Percentiles rank a stretch among this genome's conserved stretches.
Evolutionary conservation across 148 eudicot genomes (phyloP).

Genomic region (Heliamphora exappendiculata): DNA sequence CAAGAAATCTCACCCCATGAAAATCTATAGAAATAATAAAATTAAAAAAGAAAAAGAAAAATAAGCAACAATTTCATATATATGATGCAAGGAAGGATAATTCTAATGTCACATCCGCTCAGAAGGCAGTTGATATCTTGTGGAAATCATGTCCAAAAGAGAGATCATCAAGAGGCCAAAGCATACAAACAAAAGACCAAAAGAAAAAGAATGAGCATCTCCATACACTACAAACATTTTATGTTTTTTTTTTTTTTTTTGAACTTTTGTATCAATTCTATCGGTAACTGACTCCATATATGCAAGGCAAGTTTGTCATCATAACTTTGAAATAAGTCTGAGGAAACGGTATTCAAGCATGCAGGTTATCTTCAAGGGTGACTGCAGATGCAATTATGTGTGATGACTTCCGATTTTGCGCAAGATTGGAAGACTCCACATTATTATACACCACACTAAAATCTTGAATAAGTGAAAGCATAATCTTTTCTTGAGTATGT

Average conservation of each 20-base stretch:
- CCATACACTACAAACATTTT: not conserved
- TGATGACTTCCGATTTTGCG: not conserved
- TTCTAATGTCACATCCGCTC: not conserved
- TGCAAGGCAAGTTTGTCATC: not conserved
- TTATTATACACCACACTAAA: not conserved
- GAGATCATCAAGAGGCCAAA: not conserved
- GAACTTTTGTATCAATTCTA: not conserved
- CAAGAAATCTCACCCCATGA: too few species aligned
- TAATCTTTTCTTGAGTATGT: not conserved
- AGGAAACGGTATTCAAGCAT: not conserved
- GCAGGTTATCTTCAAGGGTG: not conserved
- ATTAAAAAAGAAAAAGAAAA: too few species aligned
- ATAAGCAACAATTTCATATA: too few species aligned
- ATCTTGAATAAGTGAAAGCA: not conserved
- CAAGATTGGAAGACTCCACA: not conserved
- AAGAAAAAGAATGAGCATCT: not conserved
- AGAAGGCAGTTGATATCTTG: not conserved
- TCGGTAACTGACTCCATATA: not conserved
- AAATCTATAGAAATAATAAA: too few species aligned
- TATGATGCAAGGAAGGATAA: not conserved
- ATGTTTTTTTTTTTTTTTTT: not conserved
- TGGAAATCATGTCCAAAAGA: not conserved
- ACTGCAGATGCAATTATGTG: not conserved
- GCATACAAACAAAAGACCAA: not conserved
- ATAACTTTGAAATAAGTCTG: not conserved